Evolutionary conservation across 768 basidiomycete genomes (phyloP), one percentile per base, ranked within the genome.

Genomic region (Trametes meyenii): DNA sequence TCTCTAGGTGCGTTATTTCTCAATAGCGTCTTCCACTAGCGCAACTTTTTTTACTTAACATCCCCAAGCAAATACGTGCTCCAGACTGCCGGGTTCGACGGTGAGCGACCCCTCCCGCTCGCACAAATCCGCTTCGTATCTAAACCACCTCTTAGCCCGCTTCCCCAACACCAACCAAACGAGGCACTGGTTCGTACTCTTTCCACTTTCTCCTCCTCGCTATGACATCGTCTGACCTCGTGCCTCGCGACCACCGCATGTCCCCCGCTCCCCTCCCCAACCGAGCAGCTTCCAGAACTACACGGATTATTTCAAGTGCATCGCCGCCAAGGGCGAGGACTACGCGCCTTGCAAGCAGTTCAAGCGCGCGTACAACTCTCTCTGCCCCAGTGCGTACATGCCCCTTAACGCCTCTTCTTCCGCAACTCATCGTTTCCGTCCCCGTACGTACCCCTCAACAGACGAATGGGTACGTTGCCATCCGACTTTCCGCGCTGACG

Each of bases 271-370:
- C 43, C n/a, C 29, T 44, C 67, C 24, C 43, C 33, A 19, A 12
- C 24, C 14, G 17, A 33, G 29, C 55, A 92, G 90, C 78, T 91
- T 86, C 85, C 94, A 96, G 79, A 95, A 96, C 81, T 98, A 96
- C 76, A 90, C 91, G 63, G 97, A 99, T 78, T 98, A 97, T 83
- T 94, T 96, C 87, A 96, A 96, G 77, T 99, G 97, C 76, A 78
- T 98, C 69, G 77, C 90, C 69, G 96, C 96, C 69, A 98, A 97
- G 80, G 97, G 97, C 67, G 97, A 99, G 68, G 97, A 98, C 61
- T 98, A 88, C 74, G 87, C 89, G n/a, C 95, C 97, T 1, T 98
- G 97, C 89, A 94, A 94, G 80, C 96, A 97, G 77, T 99, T 99
- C 87, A 92, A 90, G 81, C 85, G 87, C 75, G 92, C 92, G 29